Percentiles rank a stretch among this genome's conserved stretches.
Evolutionary conservation across 805 yeast species (phyloP).

Genomic region (Osmozyma mogii): DNA sequence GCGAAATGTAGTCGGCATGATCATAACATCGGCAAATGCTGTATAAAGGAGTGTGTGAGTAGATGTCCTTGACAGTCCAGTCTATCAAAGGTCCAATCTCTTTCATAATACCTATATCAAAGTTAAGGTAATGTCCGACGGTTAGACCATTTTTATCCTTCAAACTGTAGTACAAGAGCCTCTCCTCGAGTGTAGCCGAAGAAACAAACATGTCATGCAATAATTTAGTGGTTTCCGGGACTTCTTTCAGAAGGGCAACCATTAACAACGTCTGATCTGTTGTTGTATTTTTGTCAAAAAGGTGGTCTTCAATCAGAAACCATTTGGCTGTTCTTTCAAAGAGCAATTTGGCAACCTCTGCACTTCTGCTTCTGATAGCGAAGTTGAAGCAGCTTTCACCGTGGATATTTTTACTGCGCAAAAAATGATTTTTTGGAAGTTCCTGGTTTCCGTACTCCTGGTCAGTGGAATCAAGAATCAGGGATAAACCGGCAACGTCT

Average conservation of each 20-base stretch:
- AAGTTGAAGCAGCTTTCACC: conserved; percentile 71
- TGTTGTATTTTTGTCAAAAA: conserved; percentile 50
- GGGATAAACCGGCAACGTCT: conserved; percentile 14
- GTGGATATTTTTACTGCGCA: conserved; percentile 19
- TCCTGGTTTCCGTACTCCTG: conserved; percentile 6
- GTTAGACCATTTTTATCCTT: conserved; percentile 49
- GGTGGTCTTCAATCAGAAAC: conserved; percentile 58
- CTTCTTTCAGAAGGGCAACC: conserved; percentile 52
- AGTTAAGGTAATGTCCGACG: conserved; percentile 67
- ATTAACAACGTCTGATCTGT: conserved; percentile 50
- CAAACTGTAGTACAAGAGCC: conserved; percentile 38
- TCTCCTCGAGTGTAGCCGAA: conserved; percentile 39
- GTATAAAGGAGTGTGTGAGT: conserved; percentile 72
- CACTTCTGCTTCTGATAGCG: conserved; percentile 45
- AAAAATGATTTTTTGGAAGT: conserved; percentile 17
- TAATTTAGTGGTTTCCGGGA: conserved; percentile 36
- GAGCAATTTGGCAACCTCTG: conserved; percentile 37
- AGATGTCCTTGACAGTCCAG: conserved; percentile 62
- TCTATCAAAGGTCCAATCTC: conserved; percentile 51
- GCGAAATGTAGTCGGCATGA: conserved; percentile 48
- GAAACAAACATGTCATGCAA: conserved; percentile 34
- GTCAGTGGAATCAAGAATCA: conserved; percentile 9
- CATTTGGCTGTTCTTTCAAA: conserved; percentile 38
- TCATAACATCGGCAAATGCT: conserved; percentile 76
- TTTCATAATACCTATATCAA: conserved; percentile 42